Percentiles rank a stretch among this genome's conserved stretches.
Conservation (phyloP, 1,284 basidiomycete genomes). For the Cutaneotrichosporon arboriforme region DNA sequence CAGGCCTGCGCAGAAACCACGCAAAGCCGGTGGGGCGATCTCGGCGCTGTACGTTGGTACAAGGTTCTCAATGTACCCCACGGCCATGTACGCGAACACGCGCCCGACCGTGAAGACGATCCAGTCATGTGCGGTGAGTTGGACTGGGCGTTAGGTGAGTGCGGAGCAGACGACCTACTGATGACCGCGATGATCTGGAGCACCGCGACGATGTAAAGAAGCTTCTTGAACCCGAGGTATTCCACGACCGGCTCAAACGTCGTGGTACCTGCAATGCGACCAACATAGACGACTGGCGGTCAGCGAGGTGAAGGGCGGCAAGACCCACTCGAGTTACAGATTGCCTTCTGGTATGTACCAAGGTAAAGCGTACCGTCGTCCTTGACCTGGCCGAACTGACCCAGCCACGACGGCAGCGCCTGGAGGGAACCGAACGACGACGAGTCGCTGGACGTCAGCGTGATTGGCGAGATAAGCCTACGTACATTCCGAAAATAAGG, state of each 20-base stretch:
- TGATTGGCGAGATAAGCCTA: not conserved
- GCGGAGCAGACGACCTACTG: conserved; percentile 11
- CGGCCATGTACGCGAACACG: conserved; percentile 21
- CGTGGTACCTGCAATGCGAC: conserved; percentile 12
- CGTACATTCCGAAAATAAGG: conserved; percentile 23
- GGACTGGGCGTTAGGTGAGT: conserved; percentile 4
- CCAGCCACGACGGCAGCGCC: conserved; percentile 22
- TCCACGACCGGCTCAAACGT: conserved; percentile 19
- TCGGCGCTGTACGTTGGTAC: conserved; percentile 24
- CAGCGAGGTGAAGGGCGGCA: not conserved
- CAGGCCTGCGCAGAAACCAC: conserved; percentile 20
- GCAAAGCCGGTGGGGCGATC: conserved; percentile 15
- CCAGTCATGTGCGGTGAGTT: conserved; percentile 18
- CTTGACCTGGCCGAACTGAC: conserved; percentile 9
- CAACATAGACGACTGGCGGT: conserved; percentile 15
- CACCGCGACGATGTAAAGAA: conserved; percentile 6
- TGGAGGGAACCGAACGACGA: conserved; percentile 22
- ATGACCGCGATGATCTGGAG: conserved; percentile 21
- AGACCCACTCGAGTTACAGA: conserved; percentile 17
- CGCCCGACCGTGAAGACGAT: conserved; percentile 21
- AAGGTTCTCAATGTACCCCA: conserved; percentile 24
- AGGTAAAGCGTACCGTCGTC: conserved; percentile 9
- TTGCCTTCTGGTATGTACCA: conserved; percentile 15
- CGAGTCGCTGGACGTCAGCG: conserved; percentile 16
- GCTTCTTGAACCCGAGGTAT: conserved; percentile 17